Percentiles rank a stretch among this genome's conserved stretches.
phyloP scores from a whole-genome alignment of 768 basidiomycete species.

The Suillus alpinus region DNA sequence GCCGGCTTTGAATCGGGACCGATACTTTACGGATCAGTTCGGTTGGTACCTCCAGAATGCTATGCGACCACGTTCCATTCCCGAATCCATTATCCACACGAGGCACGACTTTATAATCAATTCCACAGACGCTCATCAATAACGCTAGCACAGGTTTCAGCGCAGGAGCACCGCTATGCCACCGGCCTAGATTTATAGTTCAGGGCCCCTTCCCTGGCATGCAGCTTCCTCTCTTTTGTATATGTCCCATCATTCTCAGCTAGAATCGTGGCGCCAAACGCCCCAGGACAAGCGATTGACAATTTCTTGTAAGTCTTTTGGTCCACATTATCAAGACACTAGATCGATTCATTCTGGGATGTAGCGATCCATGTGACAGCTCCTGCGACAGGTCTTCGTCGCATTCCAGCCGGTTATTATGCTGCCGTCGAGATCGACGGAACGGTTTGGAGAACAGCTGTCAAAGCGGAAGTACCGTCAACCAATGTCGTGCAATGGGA shows the following conservation, averaged over 20 bases:
- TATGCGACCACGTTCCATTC: background rate
- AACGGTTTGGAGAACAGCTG: constrained; percentile 6
- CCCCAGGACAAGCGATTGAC: constrained; percentile 3
- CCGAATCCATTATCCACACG: background rate
- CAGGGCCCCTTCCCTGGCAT: background rate
- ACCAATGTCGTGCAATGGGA: constrained; percentile 14
- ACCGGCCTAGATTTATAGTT: constrained; percentile 2
- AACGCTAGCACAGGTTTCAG: constrained; percentile 2
- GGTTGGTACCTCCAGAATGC: background rate
- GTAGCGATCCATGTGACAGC: constrained; percentile 14
- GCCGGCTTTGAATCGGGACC: background rate
- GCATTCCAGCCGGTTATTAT: constrained; percentile 16
- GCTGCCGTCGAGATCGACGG: constrained; percentile 6
- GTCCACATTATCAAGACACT: background rate
- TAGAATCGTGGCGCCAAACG: constrained; percentile 4
- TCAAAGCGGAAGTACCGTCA: constrained; percentile 1
- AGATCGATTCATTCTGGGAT: background rate
- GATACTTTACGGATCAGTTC: background rate
- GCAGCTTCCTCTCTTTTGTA: background rate
- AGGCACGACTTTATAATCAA: background rate
- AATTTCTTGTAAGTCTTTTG: constrained; percentile 1
- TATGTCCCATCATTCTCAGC: constrained; percentile 5
- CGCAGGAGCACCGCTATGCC: constrained; percentile 1
- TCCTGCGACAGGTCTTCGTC: constrained; percentile 6
- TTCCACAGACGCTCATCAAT: background rate